These are phyloP conservation scores for Saccharomyces kudriavzevii DNA, from an alignment of 805 yeast species.

Conservation along the genomic window DNA sequence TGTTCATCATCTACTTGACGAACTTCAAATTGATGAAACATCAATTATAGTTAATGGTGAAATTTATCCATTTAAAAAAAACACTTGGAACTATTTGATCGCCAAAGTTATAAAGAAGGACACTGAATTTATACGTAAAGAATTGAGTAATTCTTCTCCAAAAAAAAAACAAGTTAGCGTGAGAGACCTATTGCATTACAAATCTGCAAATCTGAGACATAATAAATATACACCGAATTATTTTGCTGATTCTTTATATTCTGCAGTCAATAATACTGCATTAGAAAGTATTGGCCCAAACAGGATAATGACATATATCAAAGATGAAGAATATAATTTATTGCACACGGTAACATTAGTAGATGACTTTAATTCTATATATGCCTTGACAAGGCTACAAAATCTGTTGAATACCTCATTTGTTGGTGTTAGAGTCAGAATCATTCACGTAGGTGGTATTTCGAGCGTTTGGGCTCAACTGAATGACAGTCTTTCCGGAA, in stretches of 20 bases:
- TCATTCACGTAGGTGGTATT: slow-evolving; percentile 27
- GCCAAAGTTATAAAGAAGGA: slow-evolving; percentile 51
- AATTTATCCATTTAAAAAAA: slow-evolving; percentile 40
- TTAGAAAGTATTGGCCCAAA: slow-evolving; percentile 10
- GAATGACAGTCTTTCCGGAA: not conserved
- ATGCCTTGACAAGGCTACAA: slow-evolving; percentile 39
- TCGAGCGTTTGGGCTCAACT: not conserved
- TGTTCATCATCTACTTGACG: slow-evolving; percentile 23
- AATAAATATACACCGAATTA: slow-evolving; percentile 44
- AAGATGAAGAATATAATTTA: slow-evolving; percentile 16
- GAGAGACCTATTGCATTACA: slow-evolving; percentile 26
- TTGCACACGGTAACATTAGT: slow-evolving; percentile 43
- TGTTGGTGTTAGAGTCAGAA: slow-evolving; percentile 35
- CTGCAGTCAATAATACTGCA: slow-evolving; percentile 19
- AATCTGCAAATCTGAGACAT: slow-evolving; percentile 37
- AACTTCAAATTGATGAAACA: slow-evolving; percentile 40
- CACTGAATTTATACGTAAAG: slow-evolving; percentile 24
- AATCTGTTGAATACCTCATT: slow-evolving; percentile 19
- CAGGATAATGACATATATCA: slow-evolving; percentile 18
- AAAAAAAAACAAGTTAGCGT: slow-evolving; percentile 11
- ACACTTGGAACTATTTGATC: slow-evolving; percentile 47
- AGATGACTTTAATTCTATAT: slow-evolving; percentile 43
- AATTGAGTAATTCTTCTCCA: slow-evolving; percentile 10
- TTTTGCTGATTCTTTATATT: slow-evolving; percentile 26
- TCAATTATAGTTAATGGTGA: slow-evolving; percentile 68